Evolutionary conservation across 2,329 filamentous ascomycete species (phyloP), one percentile per base, ranked within the genome.

Genomic region (Colletotrichum spaethianum): DNA sequence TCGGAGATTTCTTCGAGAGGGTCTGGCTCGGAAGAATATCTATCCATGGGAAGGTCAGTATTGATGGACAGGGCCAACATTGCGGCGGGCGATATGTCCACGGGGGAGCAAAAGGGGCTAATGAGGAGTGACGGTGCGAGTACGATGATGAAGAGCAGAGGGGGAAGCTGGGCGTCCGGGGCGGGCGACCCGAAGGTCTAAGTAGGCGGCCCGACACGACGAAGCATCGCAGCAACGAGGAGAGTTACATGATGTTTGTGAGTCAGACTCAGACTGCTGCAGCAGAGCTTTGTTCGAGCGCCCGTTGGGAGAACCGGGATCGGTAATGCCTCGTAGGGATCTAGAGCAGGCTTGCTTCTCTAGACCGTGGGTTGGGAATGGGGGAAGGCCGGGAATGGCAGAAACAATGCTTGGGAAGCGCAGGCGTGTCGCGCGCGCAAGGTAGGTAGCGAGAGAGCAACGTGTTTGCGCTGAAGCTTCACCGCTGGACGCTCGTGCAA

Each of bases 11-110:
- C 76, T 73, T 83, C 79, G 62, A 82, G 75, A 28, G 82, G 81
- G 76, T 85, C 84, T 60, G 75, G 78, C 77, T 81, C 52, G 84
- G 84, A 73, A 86, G 60, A 63, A 50, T 63, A 86, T 72, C 82
- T 86, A 75, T 86, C 83, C 63, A 79, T 53, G 56, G 76, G 69
- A 50, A 83, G 73, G 79, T 87, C 76, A 86, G 85, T 81, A 73
- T 84, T 80, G 69, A 80, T 75, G 48, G 75, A 76, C 66, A 85
- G 75, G 57, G 79, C 78, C 73, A 84, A 79, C 81, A 83, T 82
- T 14, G 48, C 48, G 71, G 76, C 81, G 76, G 59, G 66, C 26
- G 48, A 50, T 14, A 69, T 56, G 48, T 71, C 59, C 60, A 56
- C 44, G 18, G 46, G 59, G 33, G 26, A n/a, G 28, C 67, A 67